A percentile compares a stretch with the other conserved stretches of the same genome.
Conservation (phyloP, 73 alveolate genomes). For the Urostyla sp. region DNA sequence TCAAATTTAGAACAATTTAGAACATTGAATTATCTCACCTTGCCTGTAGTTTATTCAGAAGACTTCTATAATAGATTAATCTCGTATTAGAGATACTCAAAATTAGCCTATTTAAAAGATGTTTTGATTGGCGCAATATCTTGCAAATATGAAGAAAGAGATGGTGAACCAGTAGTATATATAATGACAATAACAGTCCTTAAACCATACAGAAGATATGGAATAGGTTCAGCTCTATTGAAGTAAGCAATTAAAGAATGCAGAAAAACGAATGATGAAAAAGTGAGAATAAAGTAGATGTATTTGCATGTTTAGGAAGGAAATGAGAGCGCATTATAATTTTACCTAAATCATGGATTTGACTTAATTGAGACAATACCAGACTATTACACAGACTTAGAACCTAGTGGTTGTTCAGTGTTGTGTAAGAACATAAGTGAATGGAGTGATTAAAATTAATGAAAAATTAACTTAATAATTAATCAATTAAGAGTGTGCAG, state of each 20-base stretch:
- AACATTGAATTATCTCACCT: slow-evolving; percentile 69
- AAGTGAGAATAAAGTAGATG: slow-evolving; percentile 75
- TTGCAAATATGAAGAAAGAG: slow-evolving; percentile 81
- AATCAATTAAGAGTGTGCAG: too few relatives aligned
- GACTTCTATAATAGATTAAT: slow-evolving; percentile 79
- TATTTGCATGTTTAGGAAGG: slow-evolving; percentile 80
- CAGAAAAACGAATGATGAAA: slow-evolving; percentile 44
- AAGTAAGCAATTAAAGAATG: slow-evolving; percentile 74
- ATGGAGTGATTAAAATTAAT: not conserved
- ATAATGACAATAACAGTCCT: slow-evolving; percentile 88
- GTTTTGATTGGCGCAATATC: slow-evolving; percentile 85
- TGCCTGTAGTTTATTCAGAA: slow-evolving; percentile 85
- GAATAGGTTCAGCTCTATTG: slow-evolving; percentile 70
- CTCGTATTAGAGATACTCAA: slow-evolving; percentile 74
- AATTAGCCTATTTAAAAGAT: slow-evolving; percentile 85
- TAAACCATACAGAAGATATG: slow-evolving; percentile 79
- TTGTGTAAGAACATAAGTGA: slow-evolving; percentile 1
- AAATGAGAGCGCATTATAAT: slow-evolving; percentile 81
- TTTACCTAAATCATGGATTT: slow-evolving; percentile 83
- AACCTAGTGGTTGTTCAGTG: slow-evolving; percentile 76
- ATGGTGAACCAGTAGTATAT: slow-evolving; percentile 74
- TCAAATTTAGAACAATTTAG: slow-evolving; percentile 82
- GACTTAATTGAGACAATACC: slow-evolving; percentile 56
- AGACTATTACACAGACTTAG: slow-evolving; percentile 83
- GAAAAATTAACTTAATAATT: not conserved